Base-by-base conservation (phyloP, 805 yeast species). In the Candida boleticola region DNA sequence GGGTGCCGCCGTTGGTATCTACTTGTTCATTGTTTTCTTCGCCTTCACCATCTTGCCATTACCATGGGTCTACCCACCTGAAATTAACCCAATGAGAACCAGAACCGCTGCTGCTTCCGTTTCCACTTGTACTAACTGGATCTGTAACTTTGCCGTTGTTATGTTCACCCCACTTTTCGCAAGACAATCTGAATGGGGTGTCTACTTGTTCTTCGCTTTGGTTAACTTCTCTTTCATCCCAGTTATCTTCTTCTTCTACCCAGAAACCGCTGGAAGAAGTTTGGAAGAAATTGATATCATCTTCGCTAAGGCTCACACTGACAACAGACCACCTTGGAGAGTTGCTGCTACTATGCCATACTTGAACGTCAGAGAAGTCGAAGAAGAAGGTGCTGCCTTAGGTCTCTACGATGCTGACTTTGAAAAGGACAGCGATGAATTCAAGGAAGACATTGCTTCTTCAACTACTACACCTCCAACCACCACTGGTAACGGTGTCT, bases 311-410 rank as follows among this genome's bases (percentile, higher is more conserved):
- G 76, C 85, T 5, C 62, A 73, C 50, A 71, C 63, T 36, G 89
- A 84, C 46, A 72, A 73, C 38, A 73, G 73, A 50, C 74, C 71
- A 47, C 78, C 83, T 26, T 83, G 73, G 75, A 71, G 78, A 59
- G 83, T 84, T 37, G 89, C 89, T 39, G 69, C 73, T 30, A 65
- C 73, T 42, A 53, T 83, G 72, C 88, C 88, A 30, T 76, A 74
- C 58, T 69, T 84, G 45, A 57, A 76, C n/a, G 60, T 61, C 47
- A 64, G 67, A 44, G 82, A 82, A 60, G 74, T 83, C 50, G 85
- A 80, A 59, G 75, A 66, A 40, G 82, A 82, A 52, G 83, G 81
- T 54, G 64, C 60, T 48, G 75, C 70, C 37, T 70, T 82, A 45
- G 88, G 88, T 40, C 62, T 82, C 37, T 72, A 65, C 58, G 76